Base-by-base conservation (phyloP, 441 rosid species). In the Populus hybrid region DNA sequence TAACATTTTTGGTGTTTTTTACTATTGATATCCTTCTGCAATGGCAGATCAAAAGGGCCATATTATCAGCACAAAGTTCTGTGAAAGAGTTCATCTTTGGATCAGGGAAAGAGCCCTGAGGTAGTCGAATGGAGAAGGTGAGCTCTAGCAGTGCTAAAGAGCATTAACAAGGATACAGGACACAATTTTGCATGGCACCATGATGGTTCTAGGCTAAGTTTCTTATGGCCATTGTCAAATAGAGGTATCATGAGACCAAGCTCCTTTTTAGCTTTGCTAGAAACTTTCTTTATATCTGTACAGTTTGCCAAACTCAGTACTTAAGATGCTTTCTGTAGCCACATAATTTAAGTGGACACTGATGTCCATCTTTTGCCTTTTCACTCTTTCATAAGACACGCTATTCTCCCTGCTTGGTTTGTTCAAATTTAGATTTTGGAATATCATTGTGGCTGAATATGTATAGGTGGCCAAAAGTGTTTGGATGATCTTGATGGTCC, bases 31-130 rank as follows among this genome's bases (percentile, higher is more conserved):
- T 74, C 30, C 66, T 6, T 35, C 64, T 71, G 66, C 69, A n/a
- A 76, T 85, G 79, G 77, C 97, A 92, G 98, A 79, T 94, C 72
- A 91, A 89, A 82, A 85, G 81, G 79, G 88, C 84, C 34, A 89
- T 94, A 79, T 64, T 78, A 67, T 89, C 91, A 26, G 96, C 83
- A 0, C 86, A 91, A 84, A 85, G 77, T 65, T 90, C 89, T 2
- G 81, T 85, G 35, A 92, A 90, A 77, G 91, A 85, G 59, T 88
- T 82, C 36, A 50, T 94, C 77, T 80, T 89, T 64, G 95, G 92
- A 80, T 80, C 92, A 10, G 87, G 84, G 64, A 81, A 83, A 63
- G 83, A 83, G 69, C 78, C 85, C 20, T n/a, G 36, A 77, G 89
- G 63, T 69, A 80, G 73, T 72, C 72, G 75, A 12, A 75, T 50